Base-by-base conservation (phyloP, 179 eudicot species). In the Silene vulgaris region DNA sequence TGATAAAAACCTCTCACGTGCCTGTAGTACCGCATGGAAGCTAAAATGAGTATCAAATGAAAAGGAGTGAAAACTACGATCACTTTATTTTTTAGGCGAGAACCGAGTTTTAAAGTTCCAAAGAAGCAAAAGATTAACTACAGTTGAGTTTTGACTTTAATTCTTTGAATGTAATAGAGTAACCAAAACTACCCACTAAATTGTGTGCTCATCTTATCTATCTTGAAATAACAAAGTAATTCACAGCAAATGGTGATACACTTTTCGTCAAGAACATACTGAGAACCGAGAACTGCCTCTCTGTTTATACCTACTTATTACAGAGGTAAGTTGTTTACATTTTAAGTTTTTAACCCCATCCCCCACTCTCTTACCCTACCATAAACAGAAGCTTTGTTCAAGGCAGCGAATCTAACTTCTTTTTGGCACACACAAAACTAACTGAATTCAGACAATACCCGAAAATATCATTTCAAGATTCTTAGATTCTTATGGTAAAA, bases 1-100 rank as follows among this genome's bases (percentile, higher is more conserved):
- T 43, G 98, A 85, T 71, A 91, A 80, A 81, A 81, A 89, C 79
- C 88, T 89, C 75, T 94, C 98, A 21, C 98, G 93, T 3, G 88
- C 91, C 98, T 94, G 79, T 74, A 43, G 74, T 30, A 78, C 57
- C 73, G 30, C 29, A 79, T 69, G 56, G 40, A 52, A 77, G 35
- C 48, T 21, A 45, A 3, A 5, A 28, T 45, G 40, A 74, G 74
- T 54, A 23, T 74, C 28, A 65, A 62, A 71, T 28, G 35, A 32
- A 5, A 8, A 19, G 23, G 37, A 21, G 20, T 16, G n/a, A 6
- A 43, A 20, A 40, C n/a, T 17, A n/a, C 19, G 26, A 21, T 1
- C n/a, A 69, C 32, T 5, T n/a, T 13, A 19, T 23, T 6, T 71
- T 65, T 35, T 57, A 23, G 26, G 45, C 7, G 35, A 48, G 50